Percentiles rank a stretch among this genome's conserved stretches.
phyloP scores from a whole-genome alignment of 1,284 basidiomycete species.

The Gymnopus androsaceus region DNA sequence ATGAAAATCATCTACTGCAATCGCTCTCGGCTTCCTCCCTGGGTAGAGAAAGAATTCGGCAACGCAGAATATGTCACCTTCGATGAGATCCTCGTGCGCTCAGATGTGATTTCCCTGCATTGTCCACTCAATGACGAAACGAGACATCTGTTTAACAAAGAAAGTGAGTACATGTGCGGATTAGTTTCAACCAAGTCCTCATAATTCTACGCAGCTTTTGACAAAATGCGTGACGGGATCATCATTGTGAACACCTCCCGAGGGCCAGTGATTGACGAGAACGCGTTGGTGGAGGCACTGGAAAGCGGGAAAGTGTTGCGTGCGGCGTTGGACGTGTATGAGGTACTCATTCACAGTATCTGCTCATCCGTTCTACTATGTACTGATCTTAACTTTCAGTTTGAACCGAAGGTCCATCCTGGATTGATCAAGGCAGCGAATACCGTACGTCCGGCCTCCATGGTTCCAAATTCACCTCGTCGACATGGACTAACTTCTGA shows the following conservation, averaged over 20 bases:
- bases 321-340: conserved; percentile 6
- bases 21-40: too few relatives aligned
- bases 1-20: conserved; percentile 5
- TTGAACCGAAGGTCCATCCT: conserved; percentile 1
- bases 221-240: background rate
- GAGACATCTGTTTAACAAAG: conserved; percentile 1
- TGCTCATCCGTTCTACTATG: too few relatives aligned
- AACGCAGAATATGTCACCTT: background rate
- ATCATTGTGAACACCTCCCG: conserved; percentile 5
- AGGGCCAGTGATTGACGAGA: conserved; percentile 6
- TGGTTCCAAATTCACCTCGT: background rate
- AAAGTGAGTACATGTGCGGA: background rate
- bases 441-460: background rate
- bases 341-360: too few relatives aligned
- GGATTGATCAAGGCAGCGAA: background rate
- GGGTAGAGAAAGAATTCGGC: conserved; percentile 1
- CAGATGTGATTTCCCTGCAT: conserved; percentile 5
- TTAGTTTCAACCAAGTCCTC: background rate
- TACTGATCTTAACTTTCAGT: background rate
- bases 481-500: background rate
- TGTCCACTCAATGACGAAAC: conserved; percentile 3
- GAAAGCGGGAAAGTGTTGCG: conserved; percentile 1
- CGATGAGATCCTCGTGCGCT: background rate
- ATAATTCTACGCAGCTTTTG: background rate
- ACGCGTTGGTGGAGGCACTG: conserved; percentile 1